Percentiles rank a stretch among this genome's conserved stretches.
Evolutionary conservation across 345 rosid genomes (phyloP).

Genomic region (Aurinia saxatilis): DNA sequence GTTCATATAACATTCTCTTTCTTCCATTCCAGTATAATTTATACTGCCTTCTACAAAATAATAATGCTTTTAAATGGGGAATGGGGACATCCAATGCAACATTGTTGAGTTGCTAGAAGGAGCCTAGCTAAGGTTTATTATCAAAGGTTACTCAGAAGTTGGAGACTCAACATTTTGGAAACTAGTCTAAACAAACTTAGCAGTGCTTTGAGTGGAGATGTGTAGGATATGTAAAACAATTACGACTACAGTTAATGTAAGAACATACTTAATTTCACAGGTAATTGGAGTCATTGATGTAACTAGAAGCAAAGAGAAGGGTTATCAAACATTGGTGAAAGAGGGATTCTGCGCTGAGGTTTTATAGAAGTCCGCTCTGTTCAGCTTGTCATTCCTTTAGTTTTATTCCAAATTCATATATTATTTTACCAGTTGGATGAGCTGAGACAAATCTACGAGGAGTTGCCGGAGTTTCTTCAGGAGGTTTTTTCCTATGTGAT

Average conservation of each 20-base stretch:
- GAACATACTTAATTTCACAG: slow-evolving; percentile 29
- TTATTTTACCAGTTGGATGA: slow-evolving; percentile 66
- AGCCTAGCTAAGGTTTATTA: background rate
- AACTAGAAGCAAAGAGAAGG: slow-evolving; percentile 73
- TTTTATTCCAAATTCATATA: slow-evolving; percentile 3
- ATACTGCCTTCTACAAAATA: background rate
- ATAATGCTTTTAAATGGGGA: background rate
- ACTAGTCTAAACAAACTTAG: background rate
- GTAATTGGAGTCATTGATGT: slow-evolving; percentile 87
- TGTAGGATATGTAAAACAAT: background rate
- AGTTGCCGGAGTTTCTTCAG: slow-evolving; percentile 80
- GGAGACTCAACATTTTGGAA: background rate
- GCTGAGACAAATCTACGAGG: slow-evolving; percentile 90
- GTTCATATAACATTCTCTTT: slow-evolving; percentile 20
- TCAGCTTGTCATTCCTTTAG: background rate
- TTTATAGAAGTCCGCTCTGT: background rate
- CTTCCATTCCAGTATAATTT: background rate
- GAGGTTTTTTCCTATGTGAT: slow-evolving; percentile 44
- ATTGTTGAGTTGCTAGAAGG: background rate
- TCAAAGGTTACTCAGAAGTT: background rate
- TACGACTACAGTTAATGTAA: slow-evolving; percentile 7
- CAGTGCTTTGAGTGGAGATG: slow-evolving; percentile 2
- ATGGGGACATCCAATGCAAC: background rate
- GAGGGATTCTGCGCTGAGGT: slow-evolving; percentile 96
- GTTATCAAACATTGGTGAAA: slow-evolving; percentile 78